phyloP scores from a whole-genome alignment of 2,329 filamentous ascomycete genomes.

The Fusarium humuli region DNA sequence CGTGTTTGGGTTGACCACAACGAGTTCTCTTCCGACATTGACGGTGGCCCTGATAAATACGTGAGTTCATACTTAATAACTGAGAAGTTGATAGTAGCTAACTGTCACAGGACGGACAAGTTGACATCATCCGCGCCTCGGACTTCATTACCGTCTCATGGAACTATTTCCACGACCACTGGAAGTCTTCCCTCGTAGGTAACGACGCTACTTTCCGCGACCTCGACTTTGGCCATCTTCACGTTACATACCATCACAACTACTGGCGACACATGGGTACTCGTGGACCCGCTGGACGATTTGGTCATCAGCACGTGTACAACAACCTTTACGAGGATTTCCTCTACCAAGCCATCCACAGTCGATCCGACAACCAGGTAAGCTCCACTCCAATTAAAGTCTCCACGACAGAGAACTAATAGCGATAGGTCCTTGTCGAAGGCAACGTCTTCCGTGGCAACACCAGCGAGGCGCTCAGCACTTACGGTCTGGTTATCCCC shows the following conservation, averaged over 20 bases:
- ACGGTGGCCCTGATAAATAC: slow-evolving; percentile 54
- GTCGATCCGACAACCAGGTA: slow-evolving; percentile 58
- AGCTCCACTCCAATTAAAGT: rapidly evolving
- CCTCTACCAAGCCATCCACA: slow-evolving; percentile 61
- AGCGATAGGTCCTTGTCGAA: slow-evolving; percentile 57
- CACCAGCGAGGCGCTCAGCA: slow-evolving; percentile 62
- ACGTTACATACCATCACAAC: slow-evolving; percentile 64
- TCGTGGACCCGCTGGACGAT: slow-evolving; percentile 60
- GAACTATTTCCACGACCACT: slow-evolving; percentile 64
- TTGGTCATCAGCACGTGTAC: slow-evolving; percentile 62
- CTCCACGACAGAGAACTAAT: rapidly evolving
- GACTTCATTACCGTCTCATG: slow-evolving; percentile 61
- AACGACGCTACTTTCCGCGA: slow-evolving; percentile 55
- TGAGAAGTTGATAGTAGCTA: rapidly evolving
- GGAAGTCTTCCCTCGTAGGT: slow-evolving; percentile 60
- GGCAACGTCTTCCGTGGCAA: slow-evolving; percentile 61
- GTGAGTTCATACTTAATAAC: slow-evolving; percentile 9
- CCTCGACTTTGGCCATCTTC: slow-evolving; percentile 57
- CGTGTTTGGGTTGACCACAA: slow-evolving; percentile 62
- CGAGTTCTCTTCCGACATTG: slow-evolving; percentile 58
- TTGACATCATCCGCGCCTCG: slow-evolving; percentile 58
- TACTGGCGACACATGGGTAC: slow-evolving; percentile 60
- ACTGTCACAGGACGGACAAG: slow-evolving; percentile 54
- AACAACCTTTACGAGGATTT: slow-evolving; percentile 63
- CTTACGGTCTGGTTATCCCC: slow-evolving; percentile 67